Base-by-base conservation (phyloP, 2,329 filamentous ascomycete species). In the Aaosphaeria arxii region DNA sequence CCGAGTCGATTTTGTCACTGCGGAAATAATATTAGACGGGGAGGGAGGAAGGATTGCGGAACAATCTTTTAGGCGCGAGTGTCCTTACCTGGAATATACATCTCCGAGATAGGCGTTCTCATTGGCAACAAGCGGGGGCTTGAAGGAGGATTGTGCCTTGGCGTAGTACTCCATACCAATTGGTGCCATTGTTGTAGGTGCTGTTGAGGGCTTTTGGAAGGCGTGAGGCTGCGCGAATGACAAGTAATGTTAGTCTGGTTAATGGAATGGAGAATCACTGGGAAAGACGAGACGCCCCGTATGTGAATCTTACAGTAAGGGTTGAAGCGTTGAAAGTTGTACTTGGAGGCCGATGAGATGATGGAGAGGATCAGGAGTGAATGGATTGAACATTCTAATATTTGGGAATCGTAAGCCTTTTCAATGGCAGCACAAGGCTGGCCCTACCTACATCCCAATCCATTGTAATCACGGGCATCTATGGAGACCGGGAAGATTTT, bases 91-190 rank as follows among this genome's bases (percentile, higher is more conserved):
- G 4, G 78, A 78, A 56, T 74, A 73, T 30, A 87, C 71, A 58
- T 88, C 85, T 39, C 83, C 84, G 4, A 88, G 76, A 63, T 76
- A 88, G 30, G 83, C 84, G 60, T 88, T 88, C 52, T 86, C 81
- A 57, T 85, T 84, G 33, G 83, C 81, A 51, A 88, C 83, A 42
- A 85, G 76, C 5, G 83, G 84, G 4, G 83, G 83, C 59, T 85
- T 81, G 70, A 80, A 86, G 36, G 71, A 74, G 29, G 73, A 76
- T 63, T 86, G 82, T 0, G 82, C 82, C 60, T 83, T 75, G 44
- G 76, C 61, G 64, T 77, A 80, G 70, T 86, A 77, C 44, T 72
- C 74, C 64, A 82, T 76, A 35, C 65, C 60, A 45, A 64, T 48
- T 30, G 64, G 61, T 33, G 58, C 47, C 38, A 36, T 36, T 36